phyloP scores from a whole-genome alignment of 306 rosid genomes.

The Acacia confusa region DNA sequence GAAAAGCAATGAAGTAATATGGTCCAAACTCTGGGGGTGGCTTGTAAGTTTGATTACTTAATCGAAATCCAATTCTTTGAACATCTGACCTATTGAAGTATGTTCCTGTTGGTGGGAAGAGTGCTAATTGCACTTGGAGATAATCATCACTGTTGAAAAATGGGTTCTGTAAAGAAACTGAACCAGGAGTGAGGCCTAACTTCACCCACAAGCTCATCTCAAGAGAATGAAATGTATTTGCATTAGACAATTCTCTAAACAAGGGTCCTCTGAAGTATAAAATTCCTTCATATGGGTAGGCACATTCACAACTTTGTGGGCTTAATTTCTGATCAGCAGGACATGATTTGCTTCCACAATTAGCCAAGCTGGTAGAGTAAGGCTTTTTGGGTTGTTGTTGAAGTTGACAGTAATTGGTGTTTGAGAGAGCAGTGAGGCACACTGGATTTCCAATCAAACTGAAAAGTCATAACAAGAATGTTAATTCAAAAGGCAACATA shows the following conservation, averaged over 20 bases:
- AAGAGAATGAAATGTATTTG: slow-evolving; percentile 54
- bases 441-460: slow-evolving; percentile 90
- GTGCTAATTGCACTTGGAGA: slow-evolving; percentile 77
- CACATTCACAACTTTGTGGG: slow-evolving; percentile 93
- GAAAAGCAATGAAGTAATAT: slow-evolving; percentile 65
- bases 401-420: slow-evolving; percentile 57
- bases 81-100: slow-evolving; percentile 72
- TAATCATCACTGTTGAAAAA: slow-evolving; percentile 75
- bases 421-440: slow-evolving; percentile 47
- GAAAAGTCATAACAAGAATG: slow-evolving; percentile 23
- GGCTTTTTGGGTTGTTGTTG: slow-evolving; percentile 48
- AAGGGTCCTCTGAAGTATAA: slow-evolving; percentile 77
- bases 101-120: slow-evolving; percentile 70
- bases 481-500: slow-evolving; percentile 28
- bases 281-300: slow-evolving; percentile 77
- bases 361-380: slow-evolving; percentile 72
- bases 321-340: slow-evolving; percentile 59
- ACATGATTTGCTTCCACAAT: slow-evolving; percentile 61
- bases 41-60: slow-evolving; percentile 85
- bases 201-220: slow-evolving; percentile 73
- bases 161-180: slow-evolving; percentile 74
- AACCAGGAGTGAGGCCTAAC: slow-evolving; percentile 72
- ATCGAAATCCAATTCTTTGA: slow-evolving; percentile 74
- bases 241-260: slow-evolving; percentile 69
- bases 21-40: slow-evolving; percentile 86